phyloP scores from a whole-genome alignment of 805 yeast species.

The Brettanomyces custersianus region DNA sequence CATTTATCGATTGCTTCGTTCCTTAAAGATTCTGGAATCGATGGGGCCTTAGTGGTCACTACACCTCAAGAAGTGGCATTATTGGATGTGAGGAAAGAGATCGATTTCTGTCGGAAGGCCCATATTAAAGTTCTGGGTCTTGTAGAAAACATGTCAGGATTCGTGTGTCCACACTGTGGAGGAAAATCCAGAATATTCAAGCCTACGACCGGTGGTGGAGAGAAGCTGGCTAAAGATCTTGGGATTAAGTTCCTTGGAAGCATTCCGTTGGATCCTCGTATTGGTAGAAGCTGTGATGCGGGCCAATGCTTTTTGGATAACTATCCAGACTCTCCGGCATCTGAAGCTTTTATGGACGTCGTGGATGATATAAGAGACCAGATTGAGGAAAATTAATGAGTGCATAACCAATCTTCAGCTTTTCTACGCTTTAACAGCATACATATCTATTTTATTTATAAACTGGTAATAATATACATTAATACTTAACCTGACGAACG shows the following conservation, averaged over 20 bases:
- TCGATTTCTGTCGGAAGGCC: conserved; percentile 90
- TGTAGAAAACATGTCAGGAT: conserved; percentile 97
- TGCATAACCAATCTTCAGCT: neutral
- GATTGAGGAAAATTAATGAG: conserved; percentile 12
- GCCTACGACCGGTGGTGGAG: conserved; percentile 97
- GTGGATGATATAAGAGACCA: conserved; percentile 59
- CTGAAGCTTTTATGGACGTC: conserved; percentile 75
- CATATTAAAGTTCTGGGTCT: conserved; percentile 77
- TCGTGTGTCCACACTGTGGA: conserved; percentile 91
- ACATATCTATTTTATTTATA: neutral
- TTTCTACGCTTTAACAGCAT: neutral
- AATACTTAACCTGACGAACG: no score
- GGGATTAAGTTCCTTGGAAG: conserved; percentile 76
- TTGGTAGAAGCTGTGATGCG: conserved; percentile 78
- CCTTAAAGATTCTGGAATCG: conserved; percentile 82
- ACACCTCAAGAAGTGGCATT: conserved; percentile 98
- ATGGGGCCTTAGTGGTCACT: conserved; percentile 91
- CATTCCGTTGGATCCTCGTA: conserved; percentile 93
- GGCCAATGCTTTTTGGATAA: conserved; percentile 80
- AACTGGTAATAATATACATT: neutral
- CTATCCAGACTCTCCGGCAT: conserved; percentile 89
- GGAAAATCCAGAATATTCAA: conserved; percentile 85
- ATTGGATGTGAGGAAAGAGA: conserved; percentile 90
- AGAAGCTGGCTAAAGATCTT: conserved; percentile 70
- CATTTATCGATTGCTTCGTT: conserved; percentile 85